These are phyloP conservation scores for Chamaecyparis obtusa DNA, from an alignment of 75 land plant species.

Conservation along the genomic window DNA sequence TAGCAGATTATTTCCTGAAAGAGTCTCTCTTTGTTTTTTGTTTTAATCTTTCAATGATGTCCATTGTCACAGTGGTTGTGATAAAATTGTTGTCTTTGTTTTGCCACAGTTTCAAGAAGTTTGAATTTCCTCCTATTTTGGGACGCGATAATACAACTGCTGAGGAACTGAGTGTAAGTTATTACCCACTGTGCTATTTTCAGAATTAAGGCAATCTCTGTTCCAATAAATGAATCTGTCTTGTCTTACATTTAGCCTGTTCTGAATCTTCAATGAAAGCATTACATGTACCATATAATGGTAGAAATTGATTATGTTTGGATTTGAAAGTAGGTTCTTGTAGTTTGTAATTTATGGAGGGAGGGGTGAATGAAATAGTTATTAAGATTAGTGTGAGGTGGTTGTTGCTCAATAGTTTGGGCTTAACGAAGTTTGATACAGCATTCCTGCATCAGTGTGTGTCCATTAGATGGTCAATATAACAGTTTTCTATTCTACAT, in stretches of 20 bases:
- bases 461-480: neutral
- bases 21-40: neutral
- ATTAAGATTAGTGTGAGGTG: neutral
- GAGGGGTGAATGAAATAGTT: neutral
- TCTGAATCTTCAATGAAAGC: neutral
- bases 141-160: conserved; percentile 60
- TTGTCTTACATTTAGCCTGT: neutral
- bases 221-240: neutral
- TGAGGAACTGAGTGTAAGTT: conserved; percentile 75
- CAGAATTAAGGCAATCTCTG: neutral
- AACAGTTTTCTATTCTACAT: neutral
- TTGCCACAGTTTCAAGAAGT: conserved; percentile 79
- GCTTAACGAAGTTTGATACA: neutral
- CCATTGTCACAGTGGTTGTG: neutral
- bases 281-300: neutral
- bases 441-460: neutral
- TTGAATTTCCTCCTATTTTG: conserved; percentile 91
- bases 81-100: neutral
- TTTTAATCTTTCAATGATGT: neutral
- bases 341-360: neutral
- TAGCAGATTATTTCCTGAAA: neutral
- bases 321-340: neutral
- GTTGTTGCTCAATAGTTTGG: neutral
- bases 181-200: neutral
- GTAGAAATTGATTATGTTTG: neutral